phyloP scores from a whole-genome alignment of 1,284 basidiomycete species.

The Fomitopsis pinicola region DNA sequence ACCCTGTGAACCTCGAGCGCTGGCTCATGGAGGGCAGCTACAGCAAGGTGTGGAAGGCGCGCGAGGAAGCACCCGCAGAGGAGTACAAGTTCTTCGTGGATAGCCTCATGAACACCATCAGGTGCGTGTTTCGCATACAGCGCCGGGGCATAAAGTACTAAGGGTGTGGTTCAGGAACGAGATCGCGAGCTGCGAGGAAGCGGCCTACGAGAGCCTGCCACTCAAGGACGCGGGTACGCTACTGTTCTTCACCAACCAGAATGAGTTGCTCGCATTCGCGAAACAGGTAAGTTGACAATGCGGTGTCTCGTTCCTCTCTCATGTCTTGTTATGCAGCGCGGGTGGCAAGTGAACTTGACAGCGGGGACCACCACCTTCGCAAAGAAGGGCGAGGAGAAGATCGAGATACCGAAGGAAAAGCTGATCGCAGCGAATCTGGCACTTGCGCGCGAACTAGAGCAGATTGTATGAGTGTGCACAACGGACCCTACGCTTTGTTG shows the following conservation, averaged over 20 bases:
- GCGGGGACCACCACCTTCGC: conserved; percentile 58
- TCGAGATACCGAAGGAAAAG: conserved; percentile 79
- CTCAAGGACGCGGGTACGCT: conserved; percentile 85
- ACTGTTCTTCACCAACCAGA: conserved; percentile 80
- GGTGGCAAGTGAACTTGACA: conserved; percentile 69
- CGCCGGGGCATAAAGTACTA: background rate
- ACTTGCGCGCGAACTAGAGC: conserved; percentile 84
- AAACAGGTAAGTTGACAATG: conserved; percentile 47
- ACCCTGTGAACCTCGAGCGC: conserved; percentile 88
- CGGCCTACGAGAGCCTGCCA: conserved; percentile 84
- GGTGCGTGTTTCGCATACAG: conserved; percentile 37
- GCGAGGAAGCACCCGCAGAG: conserved; percentile 81
- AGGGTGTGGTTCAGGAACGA: conserved; percentile 61
- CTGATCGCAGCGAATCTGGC: conserved; percentile 70
- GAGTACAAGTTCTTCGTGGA: conserved; percentile 92
- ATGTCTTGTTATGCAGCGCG: conserved; percentile 42
- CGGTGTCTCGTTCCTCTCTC: background rate
- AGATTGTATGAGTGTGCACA: conserved; percentile 66
- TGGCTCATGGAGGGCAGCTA: conserved; percentile 99
- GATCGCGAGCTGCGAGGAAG: conserved; percentile 90
- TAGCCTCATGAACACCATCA: conserved; percentile 88
- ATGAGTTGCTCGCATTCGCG: conserved; percentile 76
- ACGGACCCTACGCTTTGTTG: conserved; percentile 13
- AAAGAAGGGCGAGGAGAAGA: conserved; percentile 70
- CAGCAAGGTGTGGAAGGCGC: conserved; percentile 95